phyloP scores from a whole-genome alignment of 148 eudicot species.

The Dysphania ambrosioides region DNA sequence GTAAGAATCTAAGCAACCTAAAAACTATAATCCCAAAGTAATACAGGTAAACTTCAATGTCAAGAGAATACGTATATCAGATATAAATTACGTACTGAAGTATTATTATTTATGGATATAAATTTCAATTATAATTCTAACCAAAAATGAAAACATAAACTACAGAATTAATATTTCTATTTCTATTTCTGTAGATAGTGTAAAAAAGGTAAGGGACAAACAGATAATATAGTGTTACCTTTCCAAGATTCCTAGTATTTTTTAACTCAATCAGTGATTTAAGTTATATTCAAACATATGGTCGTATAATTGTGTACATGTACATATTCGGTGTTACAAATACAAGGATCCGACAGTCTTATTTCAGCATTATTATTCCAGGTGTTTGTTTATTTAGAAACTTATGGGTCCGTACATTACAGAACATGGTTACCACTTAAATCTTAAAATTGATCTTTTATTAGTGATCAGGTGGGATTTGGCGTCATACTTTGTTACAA shows the following conservation, averaged over 20 bases:
- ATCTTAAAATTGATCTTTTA: slow-evolving; percentile 1
- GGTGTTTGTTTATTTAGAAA: slow-evolving; percentile 12
- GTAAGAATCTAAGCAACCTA: too few relatives aligned
- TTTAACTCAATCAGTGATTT: background rate
- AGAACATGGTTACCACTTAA: slow-evolving; percentile 28
- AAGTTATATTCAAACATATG: too few relatives aligned
- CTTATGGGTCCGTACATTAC: slow-evolving; percentile 21
- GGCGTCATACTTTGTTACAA: slow-evolving; percentile 21
- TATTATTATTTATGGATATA: too few relatives aligned
- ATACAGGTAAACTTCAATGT: too few relatives aligned
- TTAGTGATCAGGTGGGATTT: slow-evolving; percentile 9
- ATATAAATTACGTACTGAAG: too few relatives aligned
- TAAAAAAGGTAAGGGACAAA: slow-evolving; percentile 21
- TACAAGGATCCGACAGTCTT: slow-evolving; percentile 16
- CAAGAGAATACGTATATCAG: too few relatives aligned
- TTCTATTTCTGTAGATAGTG: background rate
- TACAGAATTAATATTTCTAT: background rate
- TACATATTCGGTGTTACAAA: background rate
- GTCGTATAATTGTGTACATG: background rate
- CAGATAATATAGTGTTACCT: slow-evolving; percentile 17
- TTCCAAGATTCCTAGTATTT: slow-evolving; percentile 6
- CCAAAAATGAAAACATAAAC: background rate
- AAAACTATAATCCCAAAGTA: too few relatives aligned
- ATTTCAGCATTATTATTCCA: slow-evolving; percentile 3
- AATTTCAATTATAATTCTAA: slow-evolving; percentile 19